Percentiles rank a stretch among this genome's conserved stretches.
These are phyloP conservation scores for Rhododendron mucronatum DNA, from an alignment of 148 eudicot genomes.

Conservation along the genomic window DNA sequence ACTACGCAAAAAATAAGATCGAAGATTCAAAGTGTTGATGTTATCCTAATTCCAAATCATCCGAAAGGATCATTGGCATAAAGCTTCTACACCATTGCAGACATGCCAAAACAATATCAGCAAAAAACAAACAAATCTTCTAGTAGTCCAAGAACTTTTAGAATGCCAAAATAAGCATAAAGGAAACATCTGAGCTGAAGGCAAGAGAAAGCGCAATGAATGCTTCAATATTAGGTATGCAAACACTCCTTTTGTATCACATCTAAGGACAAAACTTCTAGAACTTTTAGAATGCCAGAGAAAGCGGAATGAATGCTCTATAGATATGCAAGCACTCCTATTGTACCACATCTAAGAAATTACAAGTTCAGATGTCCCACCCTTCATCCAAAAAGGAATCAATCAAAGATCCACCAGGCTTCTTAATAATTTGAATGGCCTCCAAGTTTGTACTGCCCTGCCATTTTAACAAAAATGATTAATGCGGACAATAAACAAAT, in stretches of 20 bases:
- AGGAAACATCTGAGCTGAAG: not conserved
- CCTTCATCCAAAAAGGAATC: conserved; percentile 97
- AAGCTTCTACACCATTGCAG: not conserved
- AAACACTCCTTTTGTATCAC: not conserved
- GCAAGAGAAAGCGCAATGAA: no score
- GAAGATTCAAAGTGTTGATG: not conserved
- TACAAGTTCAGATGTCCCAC: conserved; percentile 25
- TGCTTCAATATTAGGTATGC: not conserved
- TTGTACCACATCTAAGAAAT: not conserved
- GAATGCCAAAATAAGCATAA: not conserved
- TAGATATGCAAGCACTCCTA: not conserved
- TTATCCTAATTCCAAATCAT: not conserved
- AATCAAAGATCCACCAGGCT: conserved; percentile 89
- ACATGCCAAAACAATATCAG: not conserved
- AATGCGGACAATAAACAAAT: not conserved
- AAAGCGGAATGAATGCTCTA: not conserved
- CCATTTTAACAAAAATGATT: conserved; percentile 20
- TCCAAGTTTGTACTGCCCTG: conserved; percentile 99
- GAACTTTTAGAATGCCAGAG: not conserved
- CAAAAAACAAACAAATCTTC: not conserved
- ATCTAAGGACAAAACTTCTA: not conserved
- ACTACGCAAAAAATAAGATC: not conserved
- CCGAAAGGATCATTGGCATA: not conserved
- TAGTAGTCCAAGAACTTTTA: not conserved
- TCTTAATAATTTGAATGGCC: conserved; percentile 94